Evolutionary conservation across 2,329 filamentous ascomycete species (phyloP), one percentile per base, ranked within the genome.

Genomic region (Cercospora zeina): DNA sequence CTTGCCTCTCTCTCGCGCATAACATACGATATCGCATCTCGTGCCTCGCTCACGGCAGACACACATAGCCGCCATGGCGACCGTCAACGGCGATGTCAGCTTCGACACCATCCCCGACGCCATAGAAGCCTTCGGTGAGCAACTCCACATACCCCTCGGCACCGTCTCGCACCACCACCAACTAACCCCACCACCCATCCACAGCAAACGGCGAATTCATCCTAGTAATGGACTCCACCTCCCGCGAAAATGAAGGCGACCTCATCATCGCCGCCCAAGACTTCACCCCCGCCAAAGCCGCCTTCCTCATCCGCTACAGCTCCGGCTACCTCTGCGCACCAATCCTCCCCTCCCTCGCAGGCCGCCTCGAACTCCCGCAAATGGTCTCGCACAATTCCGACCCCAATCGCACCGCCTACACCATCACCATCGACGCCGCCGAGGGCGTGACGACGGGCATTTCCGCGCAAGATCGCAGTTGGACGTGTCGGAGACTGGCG

Each of bases 241-340:
- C 88, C 65, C 93, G 95, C 77, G 95, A 99, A 78, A 99, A 99
- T 77, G 95, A 99, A 83, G 95, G 93, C 77, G 95, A 99, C 80
- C 86, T 99, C 54, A 97, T 97, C 77, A 96, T 97, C 74, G 91
- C 95, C 68, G 93, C 92, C 65, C 82, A 91, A 69, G 84, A 89
- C 72, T 80, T 97, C 67, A 96, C 93, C 8, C 83, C 92, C 24
- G 85, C 90, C 68, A 93, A 97, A 79, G 96, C 96, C 87, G 91
- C 92, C 71, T 99, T 97, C 82, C 88, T 99, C 84, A 86, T 99
- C 77, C 91, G 92, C 72, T 87, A 96, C 81, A 89, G 90, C 49
- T 85, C 91, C 3, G 95, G 95, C 74, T 87, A 93, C 73, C 88
- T 99, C 79, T 97, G 95, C 85, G 90, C 89, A 0, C 93, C 95